A percentile compares a stretch with the other conserved stretches of the same genome.
phyloP scores from a whole-genome alignment of 352 stramenopile species.

The Elongisporangium anandrum region DNA sequence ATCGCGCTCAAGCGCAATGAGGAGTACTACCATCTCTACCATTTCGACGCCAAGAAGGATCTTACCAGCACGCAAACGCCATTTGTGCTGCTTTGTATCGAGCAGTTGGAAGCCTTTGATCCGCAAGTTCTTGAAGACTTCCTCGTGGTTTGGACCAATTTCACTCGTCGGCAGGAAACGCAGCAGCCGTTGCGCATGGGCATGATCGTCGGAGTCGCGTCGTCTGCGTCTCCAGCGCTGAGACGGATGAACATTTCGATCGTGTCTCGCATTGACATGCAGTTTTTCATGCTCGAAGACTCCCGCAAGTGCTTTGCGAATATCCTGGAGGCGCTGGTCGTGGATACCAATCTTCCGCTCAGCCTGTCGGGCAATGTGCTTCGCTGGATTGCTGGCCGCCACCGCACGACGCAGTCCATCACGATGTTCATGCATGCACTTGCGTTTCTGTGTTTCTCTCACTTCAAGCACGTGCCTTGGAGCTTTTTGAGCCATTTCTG shows the following conservation, averaged over 20 bases:
- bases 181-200: slow-evolving; percentile 29
- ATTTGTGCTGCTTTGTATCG: slow-evolving; percentile 69
- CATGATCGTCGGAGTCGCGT: slow-evolving; percentile 67
- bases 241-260: slow-evolving; percentile 57
- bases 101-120: slow-evolving; percentile 64
- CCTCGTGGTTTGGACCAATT: slow-evolving; percentile 67
- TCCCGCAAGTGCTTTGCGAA: slow-evolving; percentile 73
- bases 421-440: slow-evolving; percentile 56
- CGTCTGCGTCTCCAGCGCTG: slow-evolving; percentile 56
- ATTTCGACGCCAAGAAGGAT: slow-evolving; percentile 4
- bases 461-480: slow-evolving; percentile 51
- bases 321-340: slow-evolving; percentile 66
- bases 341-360: slow-evolving; percentile 58
- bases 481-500: slow-evolving; percentile 57
- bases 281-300: slow-evolving; percentile 78
- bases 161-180: slow-evolving; percentile 10
- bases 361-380: slow-evolving; percentile 43
- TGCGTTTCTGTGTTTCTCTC: slow-evolving; percentile 52
- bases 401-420: slow-evolving; percentile 63
- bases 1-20: slow-evolving; percentile 15
- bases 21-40: slow-evolving; percentile 28
- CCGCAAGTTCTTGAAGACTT: slow-evolving; percentile 62
- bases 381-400: slow-evolving; percentile 34
- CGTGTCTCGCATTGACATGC: slow-evolving; percentile 49
- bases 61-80: slow-evolving; percentile 12